Base-by-base conservation (phyloP, 176 grass and related monocot species). In the Triticum dicoccoides region DNA sequence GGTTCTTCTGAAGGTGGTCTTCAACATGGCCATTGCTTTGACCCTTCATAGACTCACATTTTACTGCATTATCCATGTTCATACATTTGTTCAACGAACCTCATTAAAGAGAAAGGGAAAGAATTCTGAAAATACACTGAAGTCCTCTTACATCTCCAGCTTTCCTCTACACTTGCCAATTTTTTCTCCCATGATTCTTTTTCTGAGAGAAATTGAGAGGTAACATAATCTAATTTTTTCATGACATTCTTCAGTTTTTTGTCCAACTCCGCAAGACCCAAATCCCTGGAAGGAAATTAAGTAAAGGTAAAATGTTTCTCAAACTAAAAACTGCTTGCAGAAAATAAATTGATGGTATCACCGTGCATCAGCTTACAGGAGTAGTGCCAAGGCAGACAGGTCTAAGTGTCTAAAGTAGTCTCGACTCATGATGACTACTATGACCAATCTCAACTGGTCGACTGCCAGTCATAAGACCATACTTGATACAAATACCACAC, bases 131-230 rank as follows among this genome's bases (percentile, higher is more conserved):
- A 68, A 59, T 17, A 85, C 42, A 77, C 47, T 47, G 83, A 47
- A 80, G 45, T 54, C 54, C 82, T 71, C 78, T 91, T 91, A 99
- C 97, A 85, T 96, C 80, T 99, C 97, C 94, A 96, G 72, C 65
- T 92, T 90, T 99, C 97, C 85, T 99, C 97, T 78, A 96, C 83
- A 74, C 72, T 92, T 65, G 90, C 89, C 74, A 96, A 51, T 18
- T 92, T 91, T 77, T 91, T 94, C 80, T 92, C 90, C 93, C 94
- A 99, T 6, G 85, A 89, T 91, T 93, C 94, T 82, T 94, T 99
- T 86, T 99, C 97, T 70, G 87, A 88, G 20, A 91, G 80, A 89
- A 91, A 91, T 52, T 86, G 79, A 61, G 90, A 77, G 74, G 92
- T 90, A 72, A 93, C 80, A 42, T 83, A 87, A 94, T 99, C 93